Evolutionary conservation across 192 early-diverging fungal genomes (phyloP).

Genomic region (Globomyces pollinis-pini): DNA sequence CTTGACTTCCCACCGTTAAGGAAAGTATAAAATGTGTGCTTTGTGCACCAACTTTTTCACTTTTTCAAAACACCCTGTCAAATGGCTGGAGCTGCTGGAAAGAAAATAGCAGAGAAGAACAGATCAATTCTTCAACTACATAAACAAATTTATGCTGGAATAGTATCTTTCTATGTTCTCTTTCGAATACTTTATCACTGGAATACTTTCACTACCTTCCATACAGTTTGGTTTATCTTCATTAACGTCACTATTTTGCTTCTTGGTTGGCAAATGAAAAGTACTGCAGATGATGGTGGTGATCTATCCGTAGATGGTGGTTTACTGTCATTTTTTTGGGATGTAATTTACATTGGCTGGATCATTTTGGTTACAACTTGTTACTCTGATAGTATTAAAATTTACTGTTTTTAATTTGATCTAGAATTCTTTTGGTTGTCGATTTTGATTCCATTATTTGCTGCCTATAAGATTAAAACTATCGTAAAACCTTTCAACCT

Average conservation of each 20-base stretch:
- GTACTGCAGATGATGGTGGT: background rate
- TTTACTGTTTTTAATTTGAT: background rate
- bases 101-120: conserved; percentile 2
- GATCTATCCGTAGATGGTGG: background rate
- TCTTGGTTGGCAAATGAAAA: background rate
- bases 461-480: background rate
- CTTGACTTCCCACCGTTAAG: too few species aligned
- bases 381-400: background rate
- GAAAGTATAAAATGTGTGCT: too few species aligned
- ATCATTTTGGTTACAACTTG: background rate
- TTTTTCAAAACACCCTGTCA: background rate
- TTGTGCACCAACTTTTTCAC: too few species aligned
- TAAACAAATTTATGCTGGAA: background rate
- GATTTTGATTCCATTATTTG: background rate
- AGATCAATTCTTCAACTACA: background rate
- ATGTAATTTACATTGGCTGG: background rate
- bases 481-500: background rate
- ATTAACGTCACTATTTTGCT: background rate
- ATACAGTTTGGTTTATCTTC: background rate
- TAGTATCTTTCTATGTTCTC: background rate
- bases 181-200: background rate
- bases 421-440: background rate
- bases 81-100: background rate
- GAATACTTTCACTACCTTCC: background rate
- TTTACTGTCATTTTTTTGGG: background rate